Evolutionary conservation across 805 yeast species (phyloP).

Genomic region (Ogataea minuta): DNA sequence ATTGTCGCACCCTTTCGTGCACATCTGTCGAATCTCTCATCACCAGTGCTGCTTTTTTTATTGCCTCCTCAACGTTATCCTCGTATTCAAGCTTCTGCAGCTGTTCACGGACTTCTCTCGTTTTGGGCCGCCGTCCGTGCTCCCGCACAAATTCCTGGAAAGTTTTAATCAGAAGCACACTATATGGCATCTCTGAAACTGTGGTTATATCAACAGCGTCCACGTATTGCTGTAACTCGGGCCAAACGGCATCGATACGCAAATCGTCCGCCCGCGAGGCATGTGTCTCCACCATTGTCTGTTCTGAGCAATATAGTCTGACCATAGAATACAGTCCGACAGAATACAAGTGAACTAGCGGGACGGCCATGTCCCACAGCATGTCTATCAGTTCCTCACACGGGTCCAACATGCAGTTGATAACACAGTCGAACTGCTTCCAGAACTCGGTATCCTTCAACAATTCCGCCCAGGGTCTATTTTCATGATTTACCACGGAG

Average conservation of each 20-base stretch:
- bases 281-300: slow-evolving; percentile 75
- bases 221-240: slow-evolving; percentile 51
- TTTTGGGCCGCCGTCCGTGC: slow-evolving; percentile 23
- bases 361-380: slow-evolving; percentile 47
- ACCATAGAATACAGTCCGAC: slow-evolving; percentile 67
- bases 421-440: slow-evolving; percentile 48
- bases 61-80: slow-evolving; percentile 34
- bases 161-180: slow-evolving; percentile 58
- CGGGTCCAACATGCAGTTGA: slow-evolving; percentile 32
- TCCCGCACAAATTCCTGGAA: slow-evolving; percentile 39
- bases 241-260: slow-evolving; percentile 71
- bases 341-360: slow-evolving; percentile 50
- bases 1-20: slow-evolving; percentile 25
- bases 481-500: slow-evolving; percentile 39
- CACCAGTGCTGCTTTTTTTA: slow-evolving; percentile 45
- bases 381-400: slow-evolving; percentile 29
- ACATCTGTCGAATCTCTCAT: slow-evolving; percentile 37
- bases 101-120: slow-evolving; percentile 20
- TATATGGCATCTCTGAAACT: slow-evolving; percentile 67
- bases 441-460: slow-evolving; percentile 34
- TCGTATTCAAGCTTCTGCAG: slow-evolving; percentile 30
- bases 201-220: slow-evolving; percentile 48
- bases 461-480: slow-evolving; percentile 9
- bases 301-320: slow-evolving; percentile 51
- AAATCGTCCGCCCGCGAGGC: slow-evolving; percentile 58